Evolutionary conservation across 2,329 filamentous ascomycete species (phyloP).

Genomic region (Fusarium sp.): DNA sequence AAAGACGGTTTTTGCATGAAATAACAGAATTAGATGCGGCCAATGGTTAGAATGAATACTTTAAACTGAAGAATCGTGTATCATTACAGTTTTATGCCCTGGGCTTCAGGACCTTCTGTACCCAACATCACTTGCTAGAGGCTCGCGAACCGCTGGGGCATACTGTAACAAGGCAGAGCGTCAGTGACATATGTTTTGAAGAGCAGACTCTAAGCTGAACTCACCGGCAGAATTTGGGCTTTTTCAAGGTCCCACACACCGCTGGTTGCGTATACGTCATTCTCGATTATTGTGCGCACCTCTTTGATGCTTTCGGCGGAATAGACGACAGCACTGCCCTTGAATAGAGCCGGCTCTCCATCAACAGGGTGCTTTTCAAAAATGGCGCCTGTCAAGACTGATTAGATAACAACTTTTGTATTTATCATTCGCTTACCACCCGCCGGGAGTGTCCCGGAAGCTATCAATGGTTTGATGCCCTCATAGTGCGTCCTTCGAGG

Average conservation of each 20-base stretch:
- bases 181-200: background rate
- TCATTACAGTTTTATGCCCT: background rate
- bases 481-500: conserved; percentile 19
- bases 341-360: conserved; percentile 18
- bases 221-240: conserved; percentile 37
- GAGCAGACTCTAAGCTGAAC: background rate
- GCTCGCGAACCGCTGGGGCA: conserved; percentile 12
- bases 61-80: background rate
- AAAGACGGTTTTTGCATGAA: background rate
- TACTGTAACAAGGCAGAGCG: conserved; percentile 1
- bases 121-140: background rate
- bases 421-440: too few species aligned
- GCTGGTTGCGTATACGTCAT: conserved; percentile 34
- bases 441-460: conserved; percentile 20
- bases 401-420: too few species aligned
- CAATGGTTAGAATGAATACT: background rate
- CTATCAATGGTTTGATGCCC: conserved; percentile 30
- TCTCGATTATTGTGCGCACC: conserved; percentile 32
- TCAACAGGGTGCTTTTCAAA: conserved; percentile 29
- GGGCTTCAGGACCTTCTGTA: background rate
- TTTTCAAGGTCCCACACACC: conserved; percentile 42
- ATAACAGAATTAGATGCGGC: too few species aligned
- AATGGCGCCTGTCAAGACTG: conserved; percentile 4
- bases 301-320: conserved; percentile 6
- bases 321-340: conserved; percentile 24